Conservation (phyloP, 352 stramenopile species). For the Globisporangium cylindrosporum region DNA sequence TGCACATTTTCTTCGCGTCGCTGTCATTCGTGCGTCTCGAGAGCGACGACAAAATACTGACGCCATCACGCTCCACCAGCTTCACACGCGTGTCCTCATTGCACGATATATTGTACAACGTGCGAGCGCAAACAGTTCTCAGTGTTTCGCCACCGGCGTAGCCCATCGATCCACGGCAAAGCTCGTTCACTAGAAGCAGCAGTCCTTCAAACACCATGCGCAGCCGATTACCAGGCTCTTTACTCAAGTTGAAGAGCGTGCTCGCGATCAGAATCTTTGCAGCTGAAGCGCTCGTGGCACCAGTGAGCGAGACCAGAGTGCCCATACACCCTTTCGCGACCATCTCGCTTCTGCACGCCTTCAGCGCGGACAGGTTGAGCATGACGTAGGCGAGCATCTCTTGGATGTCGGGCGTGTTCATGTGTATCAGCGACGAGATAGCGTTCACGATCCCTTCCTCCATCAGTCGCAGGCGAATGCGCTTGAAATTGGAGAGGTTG, state of each 20-base stretch:
- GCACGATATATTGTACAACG: conserved; percentile 72
- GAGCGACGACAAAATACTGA: conserved; percentile 49
- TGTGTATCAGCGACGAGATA: conserved; percentile 57
- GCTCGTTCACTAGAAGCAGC: conserved; percentile 53
- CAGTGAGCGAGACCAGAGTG: conserved; percentile 46
- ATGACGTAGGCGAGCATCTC: conserved; percentile 68
- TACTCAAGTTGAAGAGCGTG: conserved; percentile 69
- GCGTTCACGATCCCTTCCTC: conserved; percentile 87
- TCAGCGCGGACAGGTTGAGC: conserved; percentile 63
- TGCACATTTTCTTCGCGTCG: conserved; percentile 76
- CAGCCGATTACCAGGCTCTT: conserved; percentile 55
- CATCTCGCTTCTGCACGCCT: conserved; percentile 61
- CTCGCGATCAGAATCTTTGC: conserved; percentile 58
- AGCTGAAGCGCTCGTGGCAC: conserved; percentile 21
- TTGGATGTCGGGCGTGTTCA: conserved; percentile 40
- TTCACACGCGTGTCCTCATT: conserved; percentile 64
- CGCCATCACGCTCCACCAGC: conserved; percentile 64
- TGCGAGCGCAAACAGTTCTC: conserved; percentile 42
- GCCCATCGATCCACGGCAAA: conserved; percentile 27
- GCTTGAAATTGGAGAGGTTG: conserved; percentile 88
- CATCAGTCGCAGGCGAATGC: conserved; percentile 75
- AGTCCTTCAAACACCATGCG: conserved; percentile 80
- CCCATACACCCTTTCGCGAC: conserved; percentile 70
- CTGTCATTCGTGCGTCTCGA: conserved; percentile 30
- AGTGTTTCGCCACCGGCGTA: conserved; percentile 28